Conservation (phyloP, 2,329 filamentous ascomycete genomes). For the Aspergillus tubingensis region DNA sequence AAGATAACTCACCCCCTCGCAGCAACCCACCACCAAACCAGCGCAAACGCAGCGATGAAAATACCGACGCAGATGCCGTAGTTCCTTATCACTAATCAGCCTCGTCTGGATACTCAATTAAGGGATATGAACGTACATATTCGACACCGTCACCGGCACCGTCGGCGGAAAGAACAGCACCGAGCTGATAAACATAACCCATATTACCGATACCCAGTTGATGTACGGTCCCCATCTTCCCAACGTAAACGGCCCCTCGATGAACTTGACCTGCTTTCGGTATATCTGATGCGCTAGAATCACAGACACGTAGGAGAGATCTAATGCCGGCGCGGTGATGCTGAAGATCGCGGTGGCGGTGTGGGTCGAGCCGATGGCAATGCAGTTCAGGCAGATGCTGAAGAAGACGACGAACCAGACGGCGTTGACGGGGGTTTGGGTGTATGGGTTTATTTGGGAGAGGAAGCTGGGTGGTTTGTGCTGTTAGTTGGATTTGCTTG, state of each 20-base stretch:
- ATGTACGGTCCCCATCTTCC: conserved; percentile 57
- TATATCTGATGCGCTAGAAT: conserved; percentile 61
- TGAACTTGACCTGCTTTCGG: conserved; percentile 54
- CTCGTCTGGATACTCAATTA: too few relatives aligned
- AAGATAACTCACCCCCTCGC: conserved; percentile 39
- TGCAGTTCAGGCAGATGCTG: conserved; percentile 54
- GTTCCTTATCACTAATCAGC: conserved; percentile 39
- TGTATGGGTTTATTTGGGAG: conserved; percentile 54
- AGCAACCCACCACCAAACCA: conserved; percentile 52
- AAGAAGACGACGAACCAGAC: conserved; percentile 66
- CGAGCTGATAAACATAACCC: conserved; percentile 64
- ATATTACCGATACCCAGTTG: conserved; percentile 59
- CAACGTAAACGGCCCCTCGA: conserved; percentile 60
- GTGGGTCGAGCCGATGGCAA: conserved; percentile 47
- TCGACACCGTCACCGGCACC: conserved; percentile 50
- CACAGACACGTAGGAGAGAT: conserved; percentile 60
- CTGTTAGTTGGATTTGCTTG: not conserved
- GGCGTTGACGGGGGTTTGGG: conserved; percentile 62
- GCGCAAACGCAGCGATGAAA: conserved; percentile 53
- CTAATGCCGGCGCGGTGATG: conserved; percentile 55
- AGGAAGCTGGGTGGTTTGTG: conserved; percentile 45
- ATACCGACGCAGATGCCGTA: conserved; percentile 51
- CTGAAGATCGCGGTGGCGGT: conserved; percentile 54
- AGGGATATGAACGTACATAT: conserved; percentile 45
- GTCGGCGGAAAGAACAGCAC: conserved; percentile 59